Percentiles rank a stretch among this genome's conserved stretches.
phyloP scores from a whole-genome alignment of 2,329 filamentous ascomycete genomes.

The Fusarium illudens region DNA sequence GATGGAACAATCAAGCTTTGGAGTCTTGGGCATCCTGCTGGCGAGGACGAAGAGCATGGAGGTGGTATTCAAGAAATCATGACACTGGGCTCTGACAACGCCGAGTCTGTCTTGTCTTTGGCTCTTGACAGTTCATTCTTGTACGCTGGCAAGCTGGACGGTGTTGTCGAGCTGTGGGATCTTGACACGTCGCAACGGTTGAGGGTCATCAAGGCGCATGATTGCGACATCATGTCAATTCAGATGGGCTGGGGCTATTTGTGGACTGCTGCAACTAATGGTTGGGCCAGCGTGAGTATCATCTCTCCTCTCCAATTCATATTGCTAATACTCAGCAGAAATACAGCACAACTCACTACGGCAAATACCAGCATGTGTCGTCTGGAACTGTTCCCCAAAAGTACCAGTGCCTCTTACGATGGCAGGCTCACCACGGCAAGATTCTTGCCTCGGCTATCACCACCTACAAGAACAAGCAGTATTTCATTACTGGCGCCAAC shows the following conservation, averaged over 20 bases:
- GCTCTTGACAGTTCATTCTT: conserved; percentile 90
- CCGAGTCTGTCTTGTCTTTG: conserved; percentile 75
- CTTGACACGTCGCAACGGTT: conserved; percentile 92
- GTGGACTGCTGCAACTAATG: conserved; percentile 89
- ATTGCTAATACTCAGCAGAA: conserved; percentile 55
- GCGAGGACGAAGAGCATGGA: conserved; percentile 55
- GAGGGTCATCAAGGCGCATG: conserved; percentile 82
- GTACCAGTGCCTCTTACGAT: conserved; percentile 80
- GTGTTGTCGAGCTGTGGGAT: conserved; percentile 95
- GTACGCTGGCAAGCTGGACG: conserved; percentile 87
- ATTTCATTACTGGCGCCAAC: conserved; percentile 95
- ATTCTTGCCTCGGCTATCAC: conserved; percentile 85
- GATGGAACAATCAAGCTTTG: conserved; percentile 97
- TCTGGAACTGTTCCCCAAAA: conserved; percentile 73
- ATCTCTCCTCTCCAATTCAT: rapidly evolving
- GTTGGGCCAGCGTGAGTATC: conserved; percentile 78
- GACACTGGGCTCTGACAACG: conserved; percentile 67
- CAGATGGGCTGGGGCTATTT: conserved; percentile 86
- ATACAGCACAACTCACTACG: conserved; percentile 72
- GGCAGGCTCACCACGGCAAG: conserved; percentile 86
- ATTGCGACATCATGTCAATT: conserved; percentile 84
- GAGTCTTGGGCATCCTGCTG: conserved; percentile 63
- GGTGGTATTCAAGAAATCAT: conserved; percentile 75
- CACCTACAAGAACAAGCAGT: conserved; percentile 73
- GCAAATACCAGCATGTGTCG: conserved; percentile 59